Percentiles rank a stretch among this genome's conserved stretches.
Evolutionary conservation across 2,329 filamentous ascomycete genomes (phyloP).

Genomic region (Curvularia verruculosa): DNA sequence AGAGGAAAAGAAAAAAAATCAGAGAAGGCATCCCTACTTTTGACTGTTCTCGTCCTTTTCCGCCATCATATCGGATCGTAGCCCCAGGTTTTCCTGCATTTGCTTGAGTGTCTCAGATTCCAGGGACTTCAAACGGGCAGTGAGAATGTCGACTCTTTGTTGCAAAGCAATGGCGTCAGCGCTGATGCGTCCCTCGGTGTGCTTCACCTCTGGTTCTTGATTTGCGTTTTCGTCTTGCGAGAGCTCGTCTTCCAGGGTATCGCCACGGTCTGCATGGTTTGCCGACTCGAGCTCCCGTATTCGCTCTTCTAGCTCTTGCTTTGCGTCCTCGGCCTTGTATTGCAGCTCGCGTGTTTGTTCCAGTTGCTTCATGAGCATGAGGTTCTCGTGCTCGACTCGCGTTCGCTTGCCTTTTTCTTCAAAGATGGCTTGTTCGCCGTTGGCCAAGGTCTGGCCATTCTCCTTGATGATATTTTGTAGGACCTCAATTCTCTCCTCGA

Average conservation of each 20-base stretch:
- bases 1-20: not conserved
- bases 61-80: slow-evolving; percentile 47
- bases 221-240: slow-evolving; percentile 39
- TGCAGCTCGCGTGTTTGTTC: slow-evolving; percentile 56
- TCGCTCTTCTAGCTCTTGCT: slow-evolving; percentile 55
- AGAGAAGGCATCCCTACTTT: slow-evolving; percentile 24
- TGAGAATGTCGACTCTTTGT: slow-evolving; percentile 50
- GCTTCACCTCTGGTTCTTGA: slow-evolving; percentile 30
- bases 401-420: slow-evolving; percentile 57
- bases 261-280: slow-evolving; percentile 33
- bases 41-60: slow-evolving; percentile 45
- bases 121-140: slow-evolving; percentile 44
- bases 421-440: slow-evolving; percentile 59
- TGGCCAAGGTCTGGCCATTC: slow-evolving; percentile 56
- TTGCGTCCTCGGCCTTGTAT: slow-evolving; percentile 55
- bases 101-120: slow-evolving; percentile 52
- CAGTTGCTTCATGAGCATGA: slow-evolving; percentile 54
- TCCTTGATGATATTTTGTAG: slow-evolving; percentile 60
- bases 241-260: slow-evolving; percentile 52
- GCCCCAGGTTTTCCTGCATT: slow-evolving; percentile 50
- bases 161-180: slow-evolving; percentile 48
- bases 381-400: slow-evolving; percentile 56
- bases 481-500: slow-evolving; percentile 53
- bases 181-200: slow-evolving; percentile 32
- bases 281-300: slow-evolving; percentile 52